These are phyloP conservation scores for Fabrea salina DNA, from an alignment of 169 alveolate species.

Conservation along the genomic window DNA sequence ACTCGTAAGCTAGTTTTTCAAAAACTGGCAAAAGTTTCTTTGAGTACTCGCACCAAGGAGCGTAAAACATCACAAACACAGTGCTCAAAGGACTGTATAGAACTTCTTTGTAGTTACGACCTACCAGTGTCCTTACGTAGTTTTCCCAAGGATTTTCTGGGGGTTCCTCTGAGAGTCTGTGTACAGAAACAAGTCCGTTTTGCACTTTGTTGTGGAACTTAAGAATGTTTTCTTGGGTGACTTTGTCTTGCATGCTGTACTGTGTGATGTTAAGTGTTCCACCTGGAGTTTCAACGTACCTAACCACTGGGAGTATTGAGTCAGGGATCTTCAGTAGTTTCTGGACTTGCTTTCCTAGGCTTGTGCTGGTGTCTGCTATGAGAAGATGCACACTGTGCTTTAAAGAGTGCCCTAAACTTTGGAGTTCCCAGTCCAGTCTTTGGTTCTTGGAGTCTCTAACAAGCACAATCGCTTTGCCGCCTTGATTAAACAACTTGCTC, in stretches of 20 bases:
- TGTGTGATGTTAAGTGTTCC: conserved; percentile 11
- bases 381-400: neutral
- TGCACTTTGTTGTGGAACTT: neutral
- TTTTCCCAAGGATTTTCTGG: neutral
- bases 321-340: neutral
- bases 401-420: neutral
- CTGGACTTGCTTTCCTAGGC: neutral
- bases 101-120: neutral
- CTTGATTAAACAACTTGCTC: conserved; percentile 2
- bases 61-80: neutral
- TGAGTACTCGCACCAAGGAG: conserved; percentile 28
- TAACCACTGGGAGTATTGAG: neutral
- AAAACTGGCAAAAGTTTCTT: neutral
- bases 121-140: neutral
- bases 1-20: conserved; percentile 82
- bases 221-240: neutral
- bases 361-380: neutral
- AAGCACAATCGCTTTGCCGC: neutral
- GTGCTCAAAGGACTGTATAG: neutral
- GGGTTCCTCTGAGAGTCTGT: neutral
- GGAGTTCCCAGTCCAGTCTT: neutral
- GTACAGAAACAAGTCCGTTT: neutral
- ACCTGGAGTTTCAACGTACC: neutral
- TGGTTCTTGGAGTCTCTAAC: neutral
- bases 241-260: neutral